Base-by-base conservation (phyloP, 192 early-diverging fungal genomes). In the Funneliformis geosporum region DNA sequence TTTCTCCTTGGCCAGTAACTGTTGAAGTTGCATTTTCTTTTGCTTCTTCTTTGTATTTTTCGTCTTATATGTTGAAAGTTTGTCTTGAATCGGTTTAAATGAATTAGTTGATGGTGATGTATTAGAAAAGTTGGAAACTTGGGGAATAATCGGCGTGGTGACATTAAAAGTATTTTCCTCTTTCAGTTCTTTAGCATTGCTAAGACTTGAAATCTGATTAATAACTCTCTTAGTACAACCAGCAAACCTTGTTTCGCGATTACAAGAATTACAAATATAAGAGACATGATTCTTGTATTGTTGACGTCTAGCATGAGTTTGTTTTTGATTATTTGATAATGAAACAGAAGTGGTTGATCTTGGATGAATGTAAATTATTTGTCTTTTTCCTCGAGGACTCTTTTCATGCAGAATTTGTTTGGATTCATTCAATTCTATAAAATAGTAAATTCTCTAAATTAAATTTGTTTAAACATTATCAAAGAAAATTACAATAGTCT, bases 181-280 rank as follows among this genome's bases (percentile, higher is more conserved):
- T 43, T 43, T 18, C 43, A 10, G 39, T 42, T 14, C 0, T 28
- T 28, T 5, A 8, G 27, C 25, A 65, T 65, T 7, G 9, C 12
- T 38, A 23, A 9, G n/a, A 21, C 10, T n/a, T 43, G 38, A 33
- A 11, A 10, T 21, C n/a, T n/a, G 18, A 14, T 65, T 28, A 8
- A 43, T 69, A 69, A 43, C 40, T 43, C 21, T 44, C n/a, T n/a
- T 69, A 7, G 5, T 80, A 61, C 81, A 82, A 60, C 85, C 85
- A 73, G 70, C 65, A 8, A 82, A 71, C 38, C 83, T 78, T 21
- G 85, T 84, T 12, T 82, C 78, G 4, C 76, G 62, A 50, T 86
- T 44, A 44, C 85, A 86, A 16, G 76, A 55, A 42, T 73, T 78
- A 69, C 85, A 86, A 16, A 81, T 73, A 64, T 86, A 86, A n/a